A percentile compares a stretch with the other conserved stretches of the same genome.
Conservation (phyloP, 345 rosid species). For the Arabidopsis suecica region DNA sequence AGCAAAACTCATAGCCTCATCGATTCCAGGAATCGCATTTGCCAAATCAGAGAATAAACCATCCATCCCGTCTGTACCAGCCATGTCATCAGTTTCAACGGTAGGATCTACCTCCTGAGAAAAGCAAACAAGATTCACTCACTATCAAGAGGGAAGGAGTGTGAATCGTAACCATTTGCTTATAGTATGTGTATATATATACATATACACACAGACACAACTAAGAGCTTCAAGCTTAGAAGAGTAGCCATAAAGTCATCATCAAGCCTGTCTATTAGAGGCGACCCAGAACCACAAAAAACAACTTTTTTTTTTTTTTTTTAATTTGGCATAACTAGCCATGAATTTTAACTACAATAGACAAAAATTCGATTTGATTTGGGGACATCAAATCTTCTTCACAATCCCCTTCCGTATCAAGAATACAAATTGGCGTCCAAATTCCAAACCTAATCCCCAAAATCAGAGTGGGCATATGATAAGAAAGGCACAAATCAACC, state of each 20-base stretch:
- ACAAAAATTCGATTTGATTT: background rate
- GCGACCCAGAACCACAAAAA: background rate
- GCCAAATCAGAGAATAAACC: slow-evolving; percentile 87
- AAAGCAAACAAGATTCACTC: slow-evolving; percentile 29
- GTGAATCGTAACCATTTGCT: slow-evolving; percentile 2
- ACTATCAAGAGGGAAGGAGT: slow-evolving; percentile 8
- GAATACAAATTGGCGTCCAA: slow-evolving; percentile 9
- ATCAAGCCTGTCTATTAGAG: slow-evolving; percentile 6
- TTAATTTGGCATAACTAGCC: background rate
- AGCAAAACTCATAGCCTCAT: slow-evolving; percentile 99
- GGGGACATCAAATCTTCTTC: background rate
- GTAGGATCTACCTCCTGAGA: slow-evolving; percentile 96
- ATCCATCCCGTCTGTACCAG: slow-evolving; percentile 83
- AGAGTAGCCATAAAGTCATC: background rate
- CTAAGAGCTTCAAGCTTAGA: slow-evolving; percentile 18
- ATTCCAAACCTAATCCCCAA: slow-evolving; percentile 22
- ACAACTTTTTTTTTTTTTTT: background rate
- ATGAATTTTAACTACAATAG: background rate
- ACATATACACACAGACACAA: background rate
- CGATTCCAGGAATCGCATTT: slow-evolving; percentile 97
- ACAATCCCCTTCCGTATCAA: background rate
- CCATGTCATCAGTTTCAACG: slow-evolving; percentile 82
- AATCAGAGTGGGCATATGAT: background rate
- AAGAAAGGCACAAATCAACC: too few species aligned
- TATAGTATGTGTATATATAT: background rate